Conservation (phyloP, 805 yeast genomes). For the Yamadazyma nakazawae region DNA sequence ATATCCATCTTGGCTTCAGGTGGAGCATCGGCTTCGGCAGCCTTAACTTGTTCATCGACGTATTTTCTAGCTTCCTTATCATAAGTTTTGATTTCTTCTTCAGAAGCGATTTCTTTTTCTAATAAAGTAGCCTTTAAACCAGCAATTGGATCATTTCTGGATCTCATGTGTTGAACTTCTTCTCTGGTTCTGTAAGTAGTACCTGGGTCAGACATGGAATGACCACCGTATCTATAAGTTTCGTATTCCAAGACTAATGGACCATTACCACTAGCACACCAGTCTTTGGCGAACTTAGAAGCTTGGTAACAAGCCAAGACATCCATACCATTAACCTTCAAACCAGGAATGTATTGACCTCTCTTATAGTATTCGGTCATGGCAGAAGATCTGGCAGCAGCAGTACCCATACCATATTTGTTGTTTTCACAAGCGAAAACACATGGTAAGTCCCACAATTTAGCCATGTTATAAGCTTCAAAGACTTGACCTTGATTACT, state of each 20-base stretch:
- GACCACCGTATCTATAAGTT: constrained; percentile 99
- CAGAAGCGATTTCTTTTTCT: constrained; percentile 83
- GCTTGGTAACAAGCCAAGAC: constrained; percentile 93
- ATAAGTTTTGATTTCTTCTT: constrained; percentile 89
- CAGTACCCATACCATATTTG: constrained; percentile 99
- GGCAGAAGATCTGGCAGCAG: constrained; percentile 96
- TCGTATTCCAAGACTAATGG: constrained; percentile 95
- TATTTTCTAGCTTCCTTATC: constrained; percentile 96
- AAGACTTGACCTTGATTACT: constrained; percentile 99
- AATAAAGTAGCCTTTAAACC: constrained; percentile 86
- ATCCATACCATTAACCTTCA: constrained; percentile 99
- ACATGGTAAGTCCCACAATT: constrained; percentile 95
- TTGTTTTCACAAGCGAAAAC: constrained; percentile 97
- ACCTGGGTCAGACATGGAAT: constrained; percentile 99
- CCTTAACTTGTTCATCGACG: constrained; percentile 91
- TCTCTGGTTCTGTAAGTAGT: constrained; percentile 99
- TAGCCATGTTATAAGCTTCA: constrained; percentile 98
- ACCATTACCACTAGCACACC: constrained; percentile 91
- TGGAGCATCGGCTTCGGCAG: constrained; percentile 90
- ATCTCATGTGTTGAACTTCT: constrained; percentile 99
- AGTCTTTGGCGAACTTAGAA: constrained; percentile 94
- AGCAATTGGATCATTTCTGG: constrained; percentile 95
- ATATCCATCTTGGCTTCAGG: constrained; percentile 95
- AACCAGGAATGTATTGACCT: constrained; percentile 99
- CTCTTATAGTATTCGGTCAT: constrained; percentile 96